Conservation (phyloP, 495 filamentous ascomycete genomes). For the Aspergillus kassunensis region DNA sequence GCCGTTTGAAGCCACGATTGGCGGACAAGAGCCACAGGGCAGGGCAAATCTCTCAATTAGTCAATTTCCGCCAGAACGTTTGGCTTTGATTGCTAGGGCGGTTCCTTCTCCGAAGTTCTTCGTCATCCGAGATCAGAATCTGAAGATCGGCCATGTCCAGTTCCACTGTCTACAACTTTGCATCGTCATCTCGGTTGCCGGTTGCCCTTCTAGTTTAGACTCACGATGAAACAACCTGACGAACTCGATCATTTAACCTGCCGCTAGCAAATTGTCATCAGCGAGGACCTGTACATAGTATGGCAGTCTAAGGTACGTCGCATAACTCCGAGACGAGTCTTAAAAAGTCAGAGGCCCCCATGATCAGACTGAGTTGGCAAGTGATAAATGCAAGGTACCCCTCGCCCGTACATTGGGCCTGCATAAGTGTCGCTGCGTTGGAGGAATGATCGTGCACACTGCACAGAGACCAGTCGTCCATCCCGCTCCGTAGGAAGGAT, state of each 20-base stretch:
- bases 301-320: no score
- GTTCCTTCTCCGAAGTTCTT: no score
- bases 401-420: constrained; percentile 12
- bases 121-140: constrained; percentile 14
- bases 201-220: not conserved
- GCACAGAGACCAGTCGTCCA: not conserved
- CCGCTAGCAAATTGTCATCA: constrained; percentile 1
- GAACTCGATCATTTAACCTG: constrained; percentile 9
- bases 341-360: not conserved
- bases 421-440: constrained; percentile 9
- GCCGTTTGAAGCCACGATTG: constrained; percentile 24
- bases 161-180: not conserved
- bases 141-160: constrained; percentile 16
- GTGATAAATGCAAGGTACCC: constrained; percentile 17
- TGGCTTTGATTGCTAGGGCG: constrained; percentile 8
- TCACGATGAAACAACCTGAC: constrained; percentile 3
- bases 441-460: constrained; percentile 5
- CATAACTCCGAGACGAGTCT: no score
- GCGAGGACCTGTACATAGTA: no score
- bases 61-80: constrained; percentile 12
- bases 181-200: not conserved
- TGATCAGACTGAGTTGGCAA: constrained; percentile 3
- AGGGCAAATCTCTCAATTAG: constrained; percentile 10
- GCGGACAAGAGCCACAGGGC: constrained; percentile 12
- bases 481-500: constrained; percentile 8